Percentiles rank a stretch among this genome's conserved stretches.
Evolutionary conservation across 805 yeast genomes (phyloP).

Genomic region (Kuraishia piskuri): DNA sequence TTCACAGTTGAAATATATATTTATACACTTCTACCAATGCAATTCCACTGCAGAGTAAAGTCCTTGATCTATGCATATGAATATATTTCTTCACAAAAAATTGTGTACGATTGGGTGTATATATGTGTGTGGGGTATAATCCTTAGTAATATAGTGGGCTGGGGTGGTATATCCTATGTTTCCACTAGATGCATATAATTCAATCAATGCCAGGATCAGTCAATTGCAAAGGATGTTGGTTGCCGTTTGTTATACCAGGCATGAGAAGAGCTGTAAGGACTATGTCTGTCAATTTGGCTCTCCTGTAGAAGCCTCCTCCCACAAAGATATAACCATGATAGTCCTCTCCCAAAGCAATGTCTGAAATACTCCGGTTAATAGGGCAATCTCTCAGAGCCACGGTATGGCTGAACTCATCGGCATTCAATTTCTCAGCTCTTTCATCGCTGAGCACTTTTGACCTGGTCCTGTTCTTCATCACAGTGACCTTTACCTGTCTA

Average conservation of each 20-base stretch:
- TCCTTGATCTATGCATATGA: too few relatives aligned
- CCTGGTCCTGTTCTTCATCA: conserved; percentile 8
- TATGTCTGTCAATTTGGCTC: neutral
- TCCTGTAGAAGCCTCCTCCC: neutral
- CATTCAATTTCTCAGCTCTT: neutral
- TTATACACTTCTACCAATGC: too few relatives aligned
- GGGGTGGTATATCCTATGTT: neutral
- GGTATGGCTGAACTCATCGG: neutral
- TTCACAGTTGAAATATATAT: too few relatives aligned
- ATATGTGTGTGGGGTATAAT: neutral
- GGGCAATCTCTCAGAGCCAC: neutral
- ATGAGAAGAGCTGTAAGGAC: neutral
- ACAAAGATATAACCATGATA: neutral
- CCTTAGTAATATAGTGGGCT: neutral
- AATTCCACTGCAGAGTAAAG: too few relatives aligned
- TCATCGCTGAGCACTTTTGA: neutral
- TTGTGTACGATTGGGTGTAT: neutral
- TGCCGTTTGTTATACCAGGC: neutral
- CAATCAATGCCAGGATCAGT: neutral
- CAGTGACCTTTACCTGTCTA: neutral
- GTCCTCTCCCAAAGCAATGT: neutral
- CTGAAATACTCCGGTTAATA: neutral
- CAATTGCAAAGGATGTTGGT: neutral
- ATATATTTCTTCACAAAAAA: too few relatives aligned
- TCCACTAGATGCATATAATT: neutral